These are phyloP conservation scores for Xerocomellus chrysenteron DNA, from an alignment of 768 basidiomycete genomes.

Conservation along the genomic window DNA sequence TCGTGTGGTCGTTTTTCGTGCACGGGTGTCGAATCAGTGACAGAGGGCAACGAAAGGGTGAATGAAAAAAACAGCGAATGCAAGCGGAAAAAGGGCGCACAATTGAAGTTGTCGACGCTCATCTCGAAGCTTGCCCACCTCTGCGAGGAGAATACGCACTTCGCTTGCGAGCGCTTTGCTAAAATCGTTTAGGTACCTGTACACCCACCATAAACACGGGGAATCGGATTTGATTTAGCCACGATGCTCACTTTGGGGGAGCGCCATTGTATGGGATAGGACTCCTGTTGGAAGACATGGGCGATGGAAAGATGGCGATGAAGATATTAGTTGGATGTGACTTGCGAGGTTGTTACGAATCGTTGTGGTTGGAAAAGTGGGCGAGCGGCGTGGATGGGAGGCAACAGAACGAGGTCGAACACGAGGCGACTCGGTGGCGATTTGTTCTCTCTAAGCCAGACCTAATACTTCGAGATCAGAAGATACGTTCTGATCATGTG, in stretches of 20 bases:
- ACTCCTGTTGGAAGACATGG: constrained; percentile 35
- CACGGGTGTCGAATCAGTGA: neutral
- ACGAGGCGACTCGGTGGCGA: constrained; percentile 16
- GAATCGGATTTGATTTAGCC: neutral
- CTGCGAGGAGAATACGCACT: constrained; percentile 59
- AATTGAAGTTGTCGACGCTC: constrained; percentile 57
- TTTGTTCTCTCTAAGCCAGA: neutral
- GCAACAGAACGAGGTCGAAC: constrained; percentile 20
- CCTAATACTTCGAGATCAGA: no score
- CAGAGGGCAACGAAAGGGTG: neutral
- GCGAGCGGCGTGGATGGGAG: constrained; percentile 3
- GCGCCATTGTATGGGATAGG: constrained; percentile 33
- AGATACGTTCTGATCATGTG: no score
- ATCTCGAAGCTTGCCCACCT: constrained; percentile 60
- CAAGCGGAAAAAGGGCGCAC: constrained; percentile 35
- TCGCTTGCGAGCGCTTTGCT: constrained; percentile 61
- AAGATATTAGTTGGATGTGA: neutral
- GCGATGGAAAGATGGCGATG: constrained; percentile 8
- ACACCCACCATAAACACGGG: neutral
- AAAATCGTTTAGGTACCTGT: constrained; percentile 57
- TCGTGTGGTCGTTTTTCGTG: neutral
- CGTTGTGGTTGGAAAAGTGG: constrained; percentile 1
- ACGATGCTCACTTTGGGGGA: constrained; percentile 33
- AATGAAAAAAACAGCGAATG: neutral
- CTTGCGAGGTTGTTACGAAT: neutral